Percentiles rank a stretch among this genome's conserved stretches.
Evolutionary conservation across 1,139 yeast genomes (phyloP).

Genomic region (Blastobotrys raffinosifermentans): DNA sequence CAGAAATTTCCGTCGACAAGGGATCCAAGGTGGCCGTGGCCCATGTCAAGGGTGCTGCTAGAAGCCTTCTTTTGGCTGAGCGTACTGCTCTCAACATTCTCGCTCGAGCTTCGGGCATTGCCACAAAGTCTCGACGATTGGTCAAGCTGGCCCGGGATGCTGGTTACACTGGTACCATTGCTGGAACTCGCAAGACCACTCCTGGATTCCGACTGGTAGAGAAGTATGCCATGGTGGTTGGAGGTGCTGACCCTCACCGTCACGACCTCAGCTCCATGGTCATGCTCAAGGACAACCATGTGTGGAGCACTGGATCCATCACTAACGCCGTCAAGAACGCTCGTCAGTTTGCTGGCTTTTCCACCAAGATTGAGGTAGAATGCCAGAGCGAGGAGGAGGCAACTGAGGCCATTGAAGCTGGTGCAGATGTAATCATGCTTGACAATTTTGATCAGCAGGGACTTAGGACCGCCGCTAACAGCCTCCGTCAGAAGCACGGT

Average conservation of each 20-base stretch:
- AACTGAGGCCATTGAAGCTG: slow-evolving; percentile 84
- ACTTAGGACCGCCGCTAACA: slow-evolving; percentile 58
- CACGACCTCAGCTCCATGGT: slow-evolving; percentile 92
- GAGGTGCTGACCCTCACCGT: slow-evolving; percentile 91
- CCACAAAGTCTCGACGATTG: slow-evolving; percentile 61
- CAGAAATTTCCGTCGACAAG: slow-evolving; percentile 42
- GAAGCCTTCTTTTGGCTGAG: slow-evolving; percentile 73
- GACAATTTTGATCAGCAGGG: slow-evolving; percentile 76
- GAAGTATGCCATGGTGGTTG: slow-evolving; percentile 91
- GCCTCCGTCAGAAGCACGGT: slow-evolving; percentile 52
- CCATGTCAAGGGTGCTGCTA: slow-evolving; percentile 69
- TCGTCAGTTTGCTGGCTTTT: slow-evolving; percentile 76
- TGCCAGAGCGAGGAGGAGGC: slow-evolving; percentile 82
- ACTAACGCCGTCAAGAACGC: slow-evolving; percentile 77
- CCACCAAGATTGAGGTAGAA: slow-evolving; percentile 89
- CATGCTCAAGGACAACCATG: slow-evolving; percentile 92
- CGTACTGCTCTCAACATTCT: slow-evolving; percentile 78
- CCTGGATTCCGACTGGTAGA: slow-evolving; percentile 87
- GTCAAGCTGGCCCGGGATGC: slow-evolving; percentile 55
- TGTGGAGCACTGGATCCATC: slow-evolving; percentile 88
- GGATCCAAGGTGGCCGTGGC: slow-evolving; percentile 70
- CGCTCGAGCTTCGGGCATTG: slow-evolving; percentile 83
- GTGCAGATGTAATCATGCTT: slow-evolving; percentile 94
- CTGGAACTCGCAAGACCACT: slow-evolving; percentile 98
- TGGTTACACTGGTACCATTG: slow-evolving; percentile 81